phyloP scores from a whole-genome alignment of 495 filamentous ascomycete genomes.

The Hypoxylon intermedium region DNA sequence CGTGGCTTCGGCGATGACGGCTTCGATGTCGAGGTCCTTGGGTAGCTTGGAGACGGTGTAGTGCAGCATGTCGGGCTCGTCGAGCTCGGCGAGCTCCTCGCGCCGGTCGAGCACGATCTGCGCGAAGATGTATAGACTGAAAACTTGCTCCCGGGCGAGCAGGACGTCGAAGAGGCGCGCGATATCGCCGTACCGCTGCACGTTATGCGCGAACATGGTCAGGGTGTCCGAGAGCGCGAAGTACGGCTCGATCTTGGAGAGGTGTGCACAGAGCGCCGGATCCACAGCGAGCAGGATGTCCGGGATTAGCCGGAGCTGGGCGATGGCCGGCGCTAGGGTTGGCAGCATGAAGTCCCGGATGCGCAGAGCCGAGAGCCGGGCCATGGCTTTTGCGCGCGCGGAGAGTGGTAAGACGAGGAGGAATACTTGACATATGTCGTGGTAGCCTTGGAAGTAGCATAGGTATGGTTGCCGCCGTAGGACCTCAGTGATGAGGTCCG shows the following conservation, averaged over 20 bases:
- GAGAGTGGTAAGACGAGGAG: slow-evolving; percentile 76
- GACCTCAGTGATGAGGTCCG: slow-evolving; percentile 74
- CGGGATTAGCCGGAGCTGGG: slow-evolving; percentile 84
- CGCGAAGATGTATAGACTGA: slow-evolving; percentile 89
- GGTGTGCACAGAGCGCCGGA: slow-evolving; percentile 69
- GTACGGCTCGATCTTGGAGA: slow-evolving; percentile 81
- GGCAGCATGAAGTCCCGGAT: slow-evolving; percentile 99
- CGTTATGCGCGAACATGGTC: slow-evolving; percentile 95
- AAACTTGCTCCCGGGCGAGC: slow-evolving; percentile 81
- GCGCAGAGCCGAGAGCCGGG: slow-evolving; percentile 81
- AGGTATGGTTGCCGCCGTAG: slow-evolving; percentile 84
- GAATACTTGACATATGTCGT: slow-evolving; percentile 97
- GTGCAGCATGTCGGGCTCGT: slow-evolving; percentile 95
- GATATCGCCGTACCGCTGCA: slow-evolving; percentile 84
- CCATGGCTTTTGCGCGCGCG: slow-evolving; percentile 61
- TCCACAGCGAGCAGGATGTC: slow-evolving; percentile 76
- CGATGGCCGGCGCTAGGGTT: slow-evolving; percentile 77
- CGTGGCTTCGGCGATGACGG: slow-evolving; percentile 70
- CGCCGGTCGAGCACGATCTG: slow-evolving; percentile 82
- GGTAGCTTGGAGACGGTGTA: slow-evolving; percentile 88
- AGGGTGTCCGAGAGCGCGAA: slow-evolving; percentile 90
- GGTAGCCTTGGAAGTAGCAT: slow-evolving; percentile 97
- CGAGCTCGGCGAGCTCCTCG: slow-evolving; percentile 81
- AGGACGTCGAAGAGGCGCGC: slow-evolving; percentile 90
- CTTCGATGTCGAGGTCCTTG: slow-evolving; percentile 80